Evolutionary conservation across 2,329 filamentous ascomycete species (phyloP), one percentile per base, ranked within the genome.

Genomic region (Penicillium italicum): DNA sequence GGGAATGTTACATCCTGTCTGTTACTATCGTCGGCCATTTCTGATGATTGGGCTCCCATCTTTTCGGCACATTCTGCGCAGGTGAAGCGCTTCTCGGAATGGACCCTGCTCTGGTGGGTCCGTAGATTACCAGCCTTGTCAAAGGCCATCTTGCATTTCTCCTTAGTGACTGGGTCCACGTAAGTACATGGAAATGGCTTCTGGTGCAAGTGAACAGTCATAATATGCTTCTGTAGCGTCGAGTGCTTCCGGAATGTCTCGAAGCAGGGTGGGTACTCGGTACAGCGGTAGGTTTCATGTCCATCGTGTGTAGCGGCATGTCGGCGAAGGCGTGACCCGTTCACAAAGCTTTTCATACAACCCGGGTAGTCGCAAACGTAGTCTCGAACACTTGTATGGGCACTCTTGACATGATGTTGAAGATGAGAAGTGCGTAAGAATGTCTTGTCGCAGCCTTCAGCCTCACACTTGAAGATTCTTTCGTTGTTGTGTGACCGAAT

Each of bases 341-440:
- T 96, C 47, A 90, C 82, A 69, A 97, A 97, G 33, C 82, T 85
- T 77, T 93, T 94, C 48, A 80, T 85, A 69, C 93, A 97, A 6
- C 80, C 85, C 14, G 84, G 79, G 66, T 85, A 85, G n/a, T 81
- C 77, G 75, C 92, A 97, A 26, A 82, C 72, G 70, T 91, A 87
- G 44, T 85, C 82, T 56, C 87, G 82, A 61, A 90, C 82, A 52
- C 85, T 79, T 20, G 83, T 87, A 71, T 97, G 93, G 11, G 87
- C 86, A 53, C 88, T 89, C 69, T 92, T 91, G 68, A 95, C 76
- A 71, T 97, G 93, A 62, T 91, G 87, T 57, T 88, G 86, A 18
- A 97, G 80, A 74, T 97, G 91, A 65, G 93, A 93, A 62, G 90
- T 85, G 59, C 94, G 89, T 14, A 91, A 83, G 70, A 96, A 97